These are phyloP conservation scores for Gloeophyllum trabeum DNA, from an alignment of 768 basidiomycete genomes.

Conservation along the genomic window DNA sequence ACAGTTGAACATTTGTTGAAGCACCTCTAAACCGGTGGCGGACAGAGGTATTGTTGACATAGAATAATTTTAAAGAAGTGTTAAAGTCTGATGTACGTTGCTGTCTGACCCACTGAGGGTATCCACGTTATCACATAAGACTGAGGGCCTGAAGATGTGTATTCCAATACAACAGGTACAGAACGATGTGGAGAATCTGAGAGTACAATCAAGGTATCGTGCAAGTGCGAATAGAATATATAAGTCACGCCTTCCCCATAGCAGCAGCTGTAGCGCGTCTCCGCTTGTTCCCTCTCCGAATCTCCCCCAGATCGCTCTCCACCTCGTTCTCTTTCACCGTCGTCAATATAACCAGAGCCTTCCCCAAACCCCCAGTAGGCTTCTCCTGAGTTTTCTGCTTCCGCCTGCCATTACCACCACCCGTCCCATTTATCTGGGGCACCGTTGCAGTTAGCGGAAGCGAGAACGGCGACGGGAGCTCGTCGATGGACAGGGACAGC, in stretches of 20 bases:
- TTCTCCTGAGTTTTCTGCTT: constrained; percentile 46
- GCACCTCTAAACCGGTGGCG: constrained; percentile 12
- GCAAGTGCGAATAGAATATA: too few relatives aligned
- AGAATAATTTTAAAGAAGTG: background rate
- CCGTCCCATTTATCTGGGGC: constrained; percentile 24
- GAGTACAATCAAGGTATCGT: too few relatives aligned
- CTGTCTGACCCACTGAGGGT: too few relatives aligned
- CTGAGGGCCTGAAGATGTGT: too few relatives aligned
- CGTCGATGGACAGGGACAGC: constrained; percentile 77
- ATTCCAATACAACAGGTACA: too few relatives aligned
- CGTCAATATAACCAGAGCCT: constrained; percentile 50
- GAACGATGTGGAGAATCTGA: too few relatives aligned
- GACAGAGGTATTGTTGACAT: background rate
- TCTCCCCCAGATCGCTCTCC: constrained; percentile 69
- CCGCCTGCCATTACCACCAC: constrained; percentile 39
- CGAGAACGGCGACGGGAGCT: constrained; percentile 79
- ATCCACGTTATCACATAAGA: too few relatives aligned
- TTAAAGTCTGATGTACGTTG: background rate
- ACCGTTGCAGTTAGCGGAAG: constrained; percentile 52
- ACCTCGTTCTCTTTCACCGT: constrained; percentile 57
- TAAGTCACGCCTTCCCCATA: background rate
- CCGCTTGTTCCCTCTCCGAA: constrained; percentile 63
- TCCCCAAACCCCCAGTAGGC: constrained; percentile 59
- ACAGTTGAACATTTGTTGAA: constrained; percentile 24
- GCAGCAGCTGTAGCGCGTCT: constrained; percentile 21